Conservation (phyloP, 805 yeast genomes). For the Tetrapisispora taiwanensis region DNA sequence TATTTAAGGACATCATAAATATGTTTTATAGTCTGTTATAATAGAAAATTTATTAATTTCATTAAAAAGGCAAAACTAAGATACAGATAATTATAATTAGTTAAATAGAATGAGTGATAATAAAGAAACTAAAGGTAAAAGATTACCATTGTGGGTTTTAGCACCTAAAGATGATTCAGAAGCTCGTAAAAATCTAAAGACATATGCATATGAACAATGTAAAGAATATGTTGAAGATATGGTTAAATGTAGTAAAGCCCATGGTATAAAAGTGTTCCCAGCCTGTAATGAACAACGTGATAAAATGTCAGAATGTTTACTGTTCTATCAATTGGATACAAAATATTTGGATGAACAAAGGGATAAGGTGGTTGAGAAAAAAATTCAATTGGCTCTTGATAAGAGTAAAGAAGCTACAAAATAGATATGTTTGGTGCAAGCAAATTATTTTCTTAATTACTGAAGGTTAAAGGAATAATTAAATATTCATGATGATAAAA, state of each 20-base stretch:
- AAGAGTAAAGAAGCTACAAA: background rate
- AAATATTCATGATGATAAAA: no score
- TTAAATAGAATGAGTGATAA: background rate
- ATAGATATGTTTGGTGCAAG: background rate
- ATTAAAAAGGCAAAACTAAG: no score
- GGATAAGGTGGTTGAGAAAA: constrained; percentile 52
- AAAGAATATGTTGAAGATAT: constrained; percentile 56
- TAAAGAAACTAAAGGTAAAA: background rate
- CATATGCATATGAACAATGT: constrained; percentile 53
- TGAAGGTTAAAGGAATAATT: no score
- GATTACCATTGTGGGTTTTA: constrained; percentile 63
- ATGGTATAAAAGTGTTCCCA: constrained; percentile 58
- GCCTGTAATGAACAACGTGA: constrained; percentile 51
- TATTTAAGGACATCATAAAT: background rate
- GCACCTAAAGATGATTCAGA: constrained; percentile 70
- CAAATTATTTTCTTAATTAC: background rate
- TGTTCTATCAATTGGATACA: constrained; percentile 42
- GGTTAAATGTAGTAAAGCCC: constrained; percentile 53
- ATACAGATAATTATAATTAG: no score
- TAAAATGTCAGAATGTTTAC: constrained; percentile 54
- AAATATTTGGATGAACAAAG: constrained; percentile 62
- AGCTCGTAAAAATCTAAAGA: constrained; percentile 61
- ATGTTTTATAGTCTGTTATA: no score
- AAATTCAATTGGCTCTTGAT: constrained; percentile 27
- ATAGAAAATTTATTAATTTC: no score